Evolutionary conservation across 139 green algal genomes (phyloP).

Genomic region (Chlamydomonas sphaeroides): DNA sequence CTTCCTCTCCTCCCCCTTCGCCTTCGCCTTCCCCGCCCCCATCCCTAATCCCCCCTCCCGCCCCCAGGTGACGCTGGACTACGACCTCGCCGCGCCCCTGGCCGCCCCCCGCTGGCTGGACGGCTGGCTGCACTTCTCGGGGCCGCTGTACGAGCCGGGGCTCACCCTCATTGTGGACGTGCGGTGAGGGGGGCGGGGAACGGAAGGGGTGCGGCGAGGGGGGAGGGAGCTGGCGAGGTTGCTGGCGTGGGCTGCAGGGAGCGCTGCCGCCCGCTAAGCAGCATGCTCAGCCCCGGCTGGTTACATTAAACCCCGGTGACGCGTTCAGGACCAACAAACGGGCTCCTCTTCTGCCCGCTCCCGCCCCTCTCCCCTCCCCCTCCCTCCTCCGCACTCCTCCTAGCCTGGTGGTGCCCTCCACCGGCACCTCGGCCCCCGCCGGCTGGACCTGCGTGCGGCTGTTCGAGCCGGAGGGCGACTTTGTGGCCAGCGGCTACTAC

Average conservation of each 20-base stretch:
- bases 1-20: too few relatives aligned
- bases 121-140: slow-evolving; percentile 65
- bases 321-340: too few relatives aligned
- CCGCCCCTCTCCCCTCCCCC: not conserved
- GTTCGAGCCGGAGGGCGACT: slow-evolving; percentile 64
- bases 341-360: not conserved
- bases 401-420: slow-evolving; percentile 57
- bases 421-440: slow-evolving; percentile 55
- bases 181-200: slow-evolving; percentile 15
- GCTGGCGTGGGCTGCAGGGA: too few relatives aligned
- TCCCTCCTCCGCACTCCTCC: not conserved
- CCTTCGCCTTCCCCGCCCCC: too few relatives aligned
- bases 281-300: too few relatives aligned
- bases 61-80: slow-evolving; percentile 72
- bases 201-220: not conserved
- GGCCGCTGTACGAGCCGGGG: slow-evolving; percentile 61
- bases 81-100: slow-evolving; percentile 68
- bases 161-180: slow-evolving; percentile 70
- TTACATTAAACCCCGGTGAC: too few relatives aligned
- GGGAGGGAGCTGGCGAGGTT: too few relatives aligned
- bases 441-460: slow-evolving; percentile 72
- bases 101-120: slow-evolving; percentile 65
- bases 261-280: too few relatives aligned
- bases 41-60: too few relatives aligned
- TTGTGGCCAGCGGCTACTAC: slow-evolving; percentile 67